A percentile compares a stretch with the other conserved stretches of the same genome.
These are phyloP conservation scores for Plasmodium cynomolgi DNA, from an alignment of 169 alveolate genomes.

Conservation along the genomic window DNA sequence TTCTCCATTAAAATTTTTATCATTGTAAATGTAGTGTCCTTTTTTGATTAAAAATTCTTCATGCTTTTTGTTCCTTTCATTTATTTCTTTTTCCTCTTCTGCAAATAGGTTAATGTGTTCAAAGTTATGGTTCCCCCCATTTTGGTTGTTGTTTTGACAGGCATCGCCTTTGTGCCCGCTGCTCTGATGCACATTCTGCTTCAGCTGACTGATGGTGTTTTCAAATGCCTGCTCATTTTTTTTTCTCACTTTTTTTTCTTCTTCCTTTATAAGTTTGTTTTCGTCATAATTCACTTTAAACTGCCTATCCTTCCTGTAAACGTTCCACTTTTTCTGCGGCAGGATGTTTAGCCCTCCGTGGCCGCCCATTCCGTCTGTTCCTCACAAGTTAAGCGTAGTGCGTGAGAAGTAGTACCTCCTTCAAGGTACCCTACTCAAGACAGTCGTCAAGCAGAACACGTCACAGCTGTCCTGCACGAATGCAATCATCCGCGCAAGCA, in stretches of 20 bases:
- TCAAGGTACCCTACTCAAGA: not conserved
- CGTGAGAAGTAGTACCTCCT: not conserved
- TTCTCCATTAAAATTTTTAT: conserved; percentile 32
- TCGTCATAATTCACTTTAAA: conserved; percentile 87
- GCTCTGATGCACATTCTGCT: not conserved
- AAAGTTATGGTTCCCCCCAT: not conserved
- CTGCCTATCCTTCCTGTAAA: conserved; percentile 89
- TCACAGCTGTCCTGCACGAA: not conserved
- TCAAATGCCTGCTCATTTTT: conserved; percentile 38
- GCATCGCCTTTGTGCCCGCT: not conserved
- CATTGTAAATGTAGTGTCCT: conserved; percentile 60
- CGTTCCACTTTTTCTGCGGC: conserved; percentile 94
- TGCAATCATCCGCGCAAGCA: not conserved
- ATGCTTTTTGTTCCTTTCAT: conserved; percentile 47
- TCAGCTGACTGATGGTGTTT: not conserved
- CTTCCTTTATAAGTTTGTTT: conserved; percentile 65
- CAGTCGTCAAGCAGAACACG: not conserved
- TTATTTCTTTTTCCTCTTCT: conserved; percentile 73
- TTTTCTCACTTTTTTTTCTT: conserved; percentile 49
- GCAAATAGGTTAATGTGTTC: conserved; percentile 56
- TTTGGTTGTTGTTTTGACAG: not conserved
- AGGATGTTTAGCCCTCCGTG: conserved; percentile 94
- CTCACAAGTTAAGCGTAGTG: not conserved
- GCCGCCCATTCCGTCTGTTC: conserved; percentile 89
- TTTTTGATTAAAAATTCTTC: conserved; percentile 71